These are phyloP conservation scores for Pseudonitzschia multiseries DNA, from an alignment of 108 stramenopile genomes.

Conservation along the genomic window DNA sequence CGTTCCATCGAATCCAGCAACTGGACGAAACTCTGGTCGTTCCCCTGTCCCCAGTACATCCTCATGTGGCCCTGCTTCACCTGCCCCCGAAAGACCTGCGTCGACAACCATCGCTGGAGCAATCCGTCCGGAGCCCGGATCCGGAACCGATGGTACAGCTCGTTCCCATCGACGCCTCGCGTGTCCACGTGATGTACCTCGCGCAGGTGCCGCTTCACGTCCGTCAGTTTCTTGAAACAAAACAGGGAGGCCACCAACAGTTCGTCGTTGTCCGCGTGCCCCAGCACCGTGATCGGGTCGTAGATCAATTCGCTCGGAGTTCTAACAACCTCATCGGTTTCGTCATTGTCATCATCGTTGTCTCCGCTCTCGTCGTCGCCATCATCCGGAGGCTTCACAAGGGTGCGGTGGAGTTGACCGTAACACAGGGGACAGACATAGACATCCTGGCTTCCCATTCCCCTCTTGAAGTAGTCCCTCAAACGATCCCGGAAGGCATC, in stretches of 20 bases:
- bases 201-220: slow-evolving; percentile 68
- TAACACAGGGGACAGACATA: slow-evolving; percentile 84
- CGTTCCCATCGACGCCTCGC: slow-evolving; percentile 59
- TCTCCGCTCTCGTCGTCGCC: slow-evolving; percentile 34
- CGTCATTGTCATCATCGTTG: slow-evolving; percentile 30
- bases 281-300: slow-evolving; percentile 77
- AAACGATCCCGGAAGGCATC: slow-evolving; percentile 49
- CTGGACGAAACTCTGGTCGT: slow-evolving; percentile 65
- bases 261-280: slow-evolving; percentile 53
- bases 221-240: slow-evolving; percentile 55
- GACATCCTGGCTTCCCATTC: slow-evolving; percentile 71
- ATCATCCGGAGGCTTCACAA: slow-evolving; percentile 6
- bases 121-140: slow-evolving; percentile 69
- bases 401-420: slow-evolving; percentile 47
- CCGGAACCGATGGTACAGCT: slow-evolving; percentile 55
- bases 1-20: slow-evolving; percentile 46
- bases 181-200: slow-evolving; percentile 60
- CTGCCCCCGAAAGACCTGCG: slow-evolving; percentile 14
- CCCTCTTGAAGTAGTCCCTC: slow-evolving; percentile 47
- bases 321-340: slow-evolving; percentile 13
- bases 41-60: slow-evolving; percentile 67
- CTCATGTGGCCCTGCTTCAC: slow-evolving; percentile 64
- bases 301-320: slow-evolving; percentile 39
- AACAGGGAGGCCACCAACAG: slow-evolving; percentile 62
- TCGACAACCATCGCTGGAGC: slow-evolving; percentile 59